Evolutionary conservation across 2,329 filamentous ascomycete species (phyloP), one percentile per base, ranked within the genome.

Genomic region (Colletotrichum lupini): DNA sequence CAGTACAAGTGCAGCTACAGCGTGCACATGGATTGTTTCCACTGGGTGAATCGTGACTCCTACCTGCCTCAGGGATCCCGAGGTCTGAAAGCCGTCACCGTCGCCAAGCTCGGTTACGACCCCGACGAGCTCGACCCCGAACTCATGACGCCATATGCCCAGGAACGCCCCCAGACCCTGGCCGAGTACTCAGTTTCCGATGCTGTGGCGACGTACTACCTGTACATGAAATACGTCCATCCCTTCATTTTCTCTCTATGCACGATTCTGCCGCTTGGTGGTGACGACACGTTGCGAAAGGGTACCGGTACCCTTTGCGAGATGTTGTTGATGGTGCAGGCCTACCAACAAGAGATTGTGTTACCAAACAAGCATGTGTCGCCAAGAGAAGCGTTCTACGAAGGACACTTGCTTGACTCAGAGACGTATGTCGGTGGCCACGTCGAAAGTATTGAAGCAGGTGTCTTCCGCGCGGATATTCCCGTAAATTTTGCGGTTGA

Each of bases 141-240:
- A 83, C 85, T 99, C 76, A 99, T 99, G 97, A 97, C 95, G 63
- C 95, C 94, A 5, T 94, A 93, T 89, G 97, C 97, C 19, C 91
- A 87, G 74, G 97, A 99, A 83, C 90, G 95, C 76, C 97, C 97
- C 0, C 97, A 99, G 81, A 97, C 95, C 0, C 87, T 99, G 64
- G 96, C 97, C 9, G 97, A 99, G 80, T 99, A 99, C 84, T 99
- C 97, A 0, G 97, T 99, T 57, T 99, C 97, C 79, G 97, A 99
- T 87, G 97, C 97, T 11, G 97, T 99, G 63, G 97, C 97, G 26
- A 99, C 97, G 0, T 99, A 99, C 82, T 99, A 99, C 80, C 86
- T 99, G 75, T 99, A 99, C 88, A 99, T 99, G 97, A 99, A 99
- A 92, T 99, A 99, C 82, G 94, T 99, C n/a, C 97, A 99, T 82